Evolutionary conservation across 148 eudicot species (phyloP), one percentile per base, ranked within the genome.

Genomic region (Selenicereus undatus): DNA sequence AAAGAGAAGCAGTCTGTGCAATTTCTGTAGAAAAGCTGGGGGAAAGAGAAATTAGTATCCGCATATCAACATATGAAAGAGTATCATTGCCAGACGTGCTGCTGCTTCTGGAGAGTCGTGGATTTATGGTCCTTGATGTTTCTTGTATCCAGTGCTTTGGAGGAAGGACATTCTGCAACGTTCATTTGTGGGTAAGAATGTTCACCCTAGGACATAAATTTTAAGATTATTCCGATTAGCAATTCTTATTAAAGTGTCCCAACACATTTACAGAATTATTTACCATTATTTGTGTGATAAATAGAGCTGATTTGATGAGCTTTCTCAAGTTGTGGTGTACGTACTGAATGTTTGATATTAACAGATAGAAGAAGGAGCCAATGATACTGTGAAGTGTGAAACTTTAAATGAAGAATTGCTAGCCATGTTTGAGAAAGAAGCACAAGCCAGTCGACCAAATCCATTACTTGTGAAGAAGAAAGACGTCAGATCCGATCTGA

Each of bases 171-270:
- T 88, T 93, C 88, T 84, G 86, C 86, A 91, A 84, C 80, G 39
- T 94, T 35, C 94, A 93, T 83, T 83, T 94, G 81, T 86, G 87
- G 94, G 98, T 94, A 84, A 79, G 85, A 71, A 27, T 60, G 26
- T 24, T 17, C 7, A 60, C 20, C 8, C 27, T 4, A 24, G 13
- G 14, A 10, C 52, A 48, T 48, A 39, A 39, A 39, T 39, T 39
- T 8, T 10, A 48, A 48, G 8, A 48, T 48, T 48, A 48, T 48
- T 48, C 11, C 8, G 18, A 12, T 52, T 52, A 3, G 58, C 0
- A 12, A 17, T 11, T 52, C 58, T 52, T 12, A 12, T 52, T 21
- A n/a, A n/a, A n/a, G n/a, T n/a, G n/a, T n/a, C n/a, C n/a, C n/a
- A n/a, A n/a, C n/a, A n/a, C n/a, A n/a, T n/a, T n/a, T n/a, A n/a